phyloP scores from a whole-genome alignment of 2,329 filamentous ascomycete genomes.

The Cercospora brassicicola region DNA sequence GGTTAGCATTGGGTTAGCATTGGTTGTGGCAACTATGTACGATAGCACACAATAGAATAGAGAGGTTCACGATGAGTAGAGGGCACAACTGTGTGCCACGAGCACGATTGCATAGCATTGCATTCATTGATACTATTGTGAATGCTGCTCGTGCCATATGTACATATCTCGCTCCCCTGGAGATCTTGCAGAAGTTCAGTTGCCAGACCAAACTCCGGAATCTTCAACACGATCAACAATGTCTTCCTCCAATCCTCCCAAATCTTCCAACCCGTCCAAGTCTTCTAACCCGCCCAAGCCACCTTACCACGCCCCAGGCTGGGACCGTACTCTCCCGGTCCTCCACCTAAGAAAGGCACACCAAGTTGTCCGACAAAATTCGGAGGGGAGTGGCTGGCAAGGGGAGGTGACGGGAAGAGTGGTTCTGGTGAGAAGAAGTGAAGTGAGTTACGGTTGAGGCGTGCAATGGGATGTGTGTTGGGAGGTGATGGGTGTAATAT shows the following conservation, averaged over 20 bases:
- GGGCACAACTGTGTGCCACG: neutral
- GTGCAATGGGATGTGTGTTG: neutral
- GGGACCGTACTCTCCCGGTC: neutral
- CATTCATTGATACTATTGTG: neutral
- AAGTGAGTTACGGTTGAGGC: neutral
- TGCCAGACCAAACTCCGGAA: neutral
- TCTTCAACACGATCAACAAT: neutral
- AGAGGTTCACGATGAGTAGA: neutral
- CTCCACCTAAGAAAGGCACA: neutral
- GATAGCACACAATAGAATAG: neutral
- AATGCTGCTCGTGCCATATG: neutral
- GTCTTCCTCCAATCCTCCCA: neutral
- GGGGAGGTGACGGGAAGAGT: neutral
- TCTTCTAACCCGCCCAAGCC: neutral
- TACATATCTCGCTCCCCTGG: neutral
- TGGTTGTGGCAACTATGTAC: neutral
- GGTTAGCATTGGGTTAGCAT: neutral
- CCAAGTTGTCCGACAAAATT: neutral
- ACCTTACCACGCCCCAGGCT: neutral
- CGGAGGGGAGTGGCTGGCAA: neutral
- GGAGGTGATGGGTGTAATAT: too few relatives aligned
- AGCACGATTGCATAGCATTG: neutral
- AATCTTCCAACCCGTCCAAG: neutral
- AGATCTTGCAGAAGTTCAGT: neutral
- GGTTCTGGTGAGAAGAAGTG: neutral